A percentile compares a stretch with the other conserved stretches of the same genome.
These are phyloP conservation scores for Solidago caesia DNA, from an alignment of 129 eudicot species.

Conservation along the genomic window DNA sequence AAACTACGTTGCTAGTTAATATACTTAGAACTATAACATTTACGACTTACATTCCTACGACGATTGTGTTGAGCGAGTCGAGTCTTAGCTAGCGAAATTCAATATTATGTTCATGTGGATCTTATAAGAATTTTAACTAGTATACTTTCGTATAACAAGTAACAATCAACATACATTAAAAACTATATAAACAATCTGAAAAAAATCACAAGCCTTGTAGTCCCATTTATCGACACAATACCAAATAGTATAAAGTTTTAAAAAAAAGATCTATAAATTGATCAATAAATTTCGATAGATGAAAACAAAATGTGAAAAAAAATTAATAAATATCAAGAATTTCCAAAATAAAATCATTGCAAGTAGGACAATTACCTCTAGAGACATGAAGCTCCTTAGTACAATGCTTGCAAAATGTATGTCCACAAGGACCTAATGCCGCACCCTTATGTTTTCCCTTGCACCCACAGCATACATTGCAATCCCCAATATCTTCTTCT, in stretches of 20 bases:
- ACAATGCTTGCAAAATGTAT: slow-evolving; percentile 80
- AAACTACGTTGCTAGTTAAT: no score
- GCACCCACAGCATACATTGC: slow-evolving; percentile 56
- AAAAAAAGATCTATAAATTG: not conserved
- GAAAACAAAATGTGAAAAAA: not conserved
- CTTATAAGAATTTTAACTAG: not conserved
- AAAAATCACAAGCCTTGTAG: not conserved
- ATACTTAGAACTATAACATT: not conserved
- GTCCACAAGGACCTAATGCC: slow-evolving; percentile 84
- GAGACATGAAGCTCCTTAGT: slow-evolving; percentile 71
- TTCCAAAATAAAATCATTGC: slow-evolving; percentile 72
- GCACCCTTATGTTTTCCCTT: slow-evolving; percentile 69
- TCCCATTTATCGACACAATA: not conserved
- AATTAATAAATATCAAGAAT: slow-evolving; percentile 91
- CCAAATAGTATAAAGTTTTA: not conserved
- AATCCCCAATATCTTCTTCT: slow-evolving; percentile 35
- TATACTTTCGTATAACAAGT: not conserved
- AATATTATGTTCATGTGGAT: not conserved
- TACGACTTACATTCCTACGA: not conserved
- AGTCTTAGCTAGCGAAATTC: slow-evolving; percentile 1
- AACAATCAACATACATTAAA: not conserved
- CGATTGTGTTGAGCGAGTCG: not conserved
- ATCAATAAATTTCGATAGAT: not conserved
- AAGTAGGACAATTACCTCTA: slow-evolving; percentile 77
- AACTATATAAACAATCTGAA: not conserved